Evolutionary conservation across 2,329 filamentous ascomycete species (phyloP).

Genomic region (Pestalotiopsis sp.): DNA sequence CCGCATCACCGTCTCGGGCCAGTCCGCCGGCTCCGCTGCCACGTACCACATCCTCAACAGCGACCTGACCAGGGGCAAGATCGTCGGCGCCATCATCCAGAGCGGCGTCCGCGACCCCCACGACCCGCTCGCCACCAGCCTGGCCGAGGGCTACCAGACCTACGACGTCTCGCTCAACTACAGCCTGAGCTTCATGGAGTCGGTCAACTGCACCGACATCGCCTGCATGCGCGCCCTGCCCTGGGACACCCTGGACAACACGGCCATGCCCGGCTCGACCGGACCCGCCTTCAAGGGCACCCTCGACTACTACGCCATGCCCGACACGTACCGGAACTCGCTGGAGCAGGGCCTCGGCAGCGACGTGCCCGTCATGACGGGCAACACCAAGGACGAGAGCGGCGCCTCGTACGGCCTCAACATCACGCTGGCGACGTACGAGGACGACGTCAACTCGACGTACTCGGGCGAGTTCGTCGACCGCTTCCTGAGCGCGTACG

Average conservation of each 20-base stretch:
- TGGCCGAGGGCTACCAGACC: slow-evolving; percentile 27
- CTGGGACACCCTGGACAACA: slow-evolving; percentile 17
- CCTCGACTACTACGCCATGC: slow-evolving; percentile 31
- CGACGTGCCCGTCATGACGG: slow-evolving; percentile 32
- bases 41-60: slow-evolving; percentile 27
- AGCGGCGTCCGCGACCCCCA: slow-evolving; percentile 32
- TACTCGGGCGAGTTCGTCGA: slow-evolving; percentile 22
- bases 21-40: slow-evolving; percentile 20
- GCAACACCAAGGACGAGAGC: slow-evolving; percentile 30
- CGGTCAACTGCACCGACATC: slow-evolving; percentile 23
- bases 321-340: slow-evolving; percentile 23
- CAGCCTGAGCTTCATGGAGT: slow-evolving; percentile 19
- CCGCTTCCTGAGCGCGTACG: slow-evolving; percentile 26
- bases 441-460: slow-evolving; percentile 19
- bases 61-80: slow-evolving; percentile 24
- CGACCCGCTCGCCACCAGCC: slow-evolving; percentile 29
- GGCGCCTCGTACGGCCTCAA: slow-evolving; percentile 17
- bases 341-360: slow-evolving; percentile 16
- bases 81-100: slow-evolving; percentile 33
- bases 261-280: slow-evolving; percentile 21
- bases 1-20: slow-evolving; percentile 16
- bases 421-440: slow-evolving; percentile 20
- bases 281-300: slow-evolving; percentile 27
- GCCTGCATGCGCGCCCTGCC: slow-evolving; percentile 21
- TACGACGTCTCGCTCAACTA: slow-evolving; percentile 22